These are phyloP conservation scores for Neonothopanus nambi DNA, from an alignment of 1,284 basidiomycete genomes.

Conservation along the genomic window DNA sequence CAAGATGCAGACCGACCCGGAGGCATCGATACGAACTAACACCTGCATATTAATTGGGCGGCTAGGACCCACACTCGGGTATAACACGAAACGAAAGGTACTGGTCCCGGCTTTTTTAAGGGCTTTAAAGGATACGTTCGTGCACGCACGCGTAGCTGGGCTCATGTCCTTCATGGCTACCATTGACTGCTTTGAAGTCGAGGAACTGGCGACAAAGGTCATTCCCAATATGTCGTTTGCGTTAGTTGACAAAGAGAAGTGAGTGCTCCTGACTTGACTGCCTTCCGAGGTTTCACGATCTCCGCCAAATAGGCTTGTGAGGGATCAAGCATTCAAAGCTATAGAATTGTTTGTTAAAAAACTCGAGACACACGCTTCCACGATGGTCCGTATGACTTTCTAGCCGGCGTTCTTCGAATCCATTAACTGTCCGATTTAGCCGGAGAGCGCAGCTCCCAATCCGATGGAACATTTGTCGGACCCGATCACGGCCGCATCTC, in stretches of 20 bases:
- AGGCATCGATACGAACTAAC: slow-evolving; percentile 95
- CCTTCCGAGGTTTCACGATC: background rate
- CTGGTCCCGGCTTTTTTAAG: slow-evolving; percentile 94
- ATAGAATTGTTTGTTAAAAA: slow-evolving; percentile 84
- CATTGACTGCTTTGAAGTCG: slow-evolving; percentile 84
- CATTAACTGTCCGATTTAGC: slow-evolving; percentile 43
- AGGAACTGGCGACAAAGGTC: slow-evolving; percentile 89
- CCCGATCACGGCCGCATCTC: slow-evolving; percentile 35
- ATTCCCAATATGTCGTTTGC: slow-evolving; percentile 83
- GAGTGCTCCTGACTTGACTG: slow-evolving; percentile 23
- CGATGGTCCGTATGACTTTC: slow-evolving; percentile 60
- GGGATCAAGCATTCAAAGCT: slow-evolving; percentile 94
- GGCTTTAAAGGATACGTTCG: slow-evolving; percentile 89
- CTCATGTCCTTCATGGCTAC: slow-evolving; percentile 97
- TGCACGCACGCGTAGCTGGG: slow-evolving; percentile 92
- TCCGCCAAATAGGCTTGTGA: slow-evolving; percentile 61
- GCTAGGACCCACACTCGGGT: slow-evolving; percentile 81
- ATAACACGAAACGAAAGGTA: slow-evolving; percentile 92
- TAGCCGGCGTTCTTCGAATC: background rate
- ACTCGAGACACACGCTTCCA: slow-evolving; percentile 75
- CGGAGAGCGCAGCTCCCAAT: slow-evolving; percentile 55
- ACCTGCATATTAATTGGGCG: slow-evolving; percentile 96
- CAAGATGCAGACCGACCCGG: slow-evolving; percentile 89
- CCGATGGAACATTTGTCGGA: slow-evolving; percentile 8
- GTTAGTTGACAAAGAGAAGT: slow-evolving; percentile 91